A percentile compares a stretch with the other conserved stretches of the same genome.
phyloP scores from a whole-genome alignment of 1,284 basidiomycete species.

The Fomitopsis palustris region DNA sequence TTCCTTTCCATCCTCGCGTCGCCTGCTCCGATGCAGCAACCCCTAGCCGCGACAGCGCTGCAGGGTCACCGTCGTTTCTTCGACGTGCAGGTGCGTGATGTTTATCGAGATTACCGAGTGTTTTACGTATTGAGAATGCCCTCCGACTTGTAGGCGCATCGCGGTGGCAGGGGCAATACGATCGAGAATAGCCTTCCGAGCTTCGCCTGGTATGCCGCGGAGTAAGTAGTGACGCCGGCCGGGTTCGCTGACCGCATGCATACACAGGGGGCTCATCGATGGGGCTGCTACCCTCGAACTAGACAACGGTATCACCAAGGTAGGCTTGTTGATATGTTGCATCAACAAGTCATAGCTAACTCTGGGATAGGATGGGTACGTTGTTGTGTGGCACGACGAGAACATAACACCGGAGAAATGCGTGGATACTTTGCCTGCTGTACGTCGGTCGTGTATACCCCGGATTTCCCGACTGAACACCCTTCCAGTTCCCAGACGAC shows the following conservation, averaged over 20 bases:
- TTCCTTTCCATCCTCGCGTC: conserved; percentile 17
- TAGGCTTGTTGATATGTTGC: conserved; percentile 20
- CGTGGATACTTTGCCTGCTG: conserved; percentile 59
- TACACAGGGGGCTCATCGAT: conserved; percentile 60
- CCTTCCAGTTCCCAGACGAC: conserved; percentile 45
- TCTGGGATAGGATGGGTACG: conserved; percentile 56
- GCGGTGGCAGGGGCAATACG: conserved; percentile 71
- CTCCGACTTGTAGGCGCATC: conserved; percentile 55
- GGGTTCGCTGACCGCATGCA: not conserved
- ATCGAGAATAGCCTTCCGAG: conserved; percentile 68
- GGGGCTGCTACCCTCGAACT: conserved; percentile 75
- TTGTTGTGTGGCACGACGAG: conserved; percentile 81
- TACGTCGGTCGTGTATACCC: conserved; percentile 27
- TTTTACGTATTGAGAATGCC: conserved; percentile 5
- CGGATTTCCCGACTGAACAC: not conserved
- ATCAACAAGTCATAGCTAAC: not conserved
- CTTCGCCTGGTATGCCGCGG: conserved; percentile 61
- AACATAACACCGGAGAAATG: conserved; percentile 61
- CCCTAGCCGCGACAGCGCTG: conserved; percentile 6
- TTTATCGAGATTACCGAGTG: conserved; percentile 11
- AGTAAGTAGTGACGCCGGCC: not conserved
- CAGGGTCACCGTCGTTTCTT: conserved; percentile 18
- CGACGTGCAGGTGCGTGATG: conserved; percentile 26
- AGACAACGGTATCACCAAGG: conserved; percentile 74
- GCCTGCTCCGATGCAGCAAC: conserved; percentile 13